Conservation (phyloP, 148 eudicot species). For the Nyssa sinensis region DNA sequence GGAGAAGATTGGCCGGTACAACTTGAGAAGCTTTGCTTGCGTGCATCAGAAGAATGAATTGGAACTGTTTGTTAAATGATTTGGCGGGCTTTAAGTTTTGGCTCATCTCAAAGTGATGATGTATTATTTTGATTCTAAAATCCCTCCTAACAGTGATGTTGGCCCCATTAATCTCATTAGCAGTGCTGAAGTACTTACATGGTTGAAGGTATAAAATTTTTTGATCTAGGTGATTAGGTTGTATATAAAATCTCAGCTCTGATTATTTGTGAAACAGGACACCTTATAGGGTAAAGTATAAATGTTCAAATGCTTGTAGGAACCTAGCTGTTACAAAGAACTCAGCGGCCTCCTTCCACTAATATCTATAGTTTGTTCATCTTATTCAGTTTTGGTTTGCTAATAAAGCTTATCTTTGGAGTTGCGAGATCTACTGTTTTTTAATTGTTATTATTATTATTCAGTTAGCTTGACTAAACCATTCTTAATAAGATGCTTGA, state of each 20-base stretch:
- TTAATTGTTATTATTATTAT: not conserved
- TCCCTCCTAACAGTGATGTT: conserved; percentile 18
- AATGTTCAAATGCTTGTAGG: conserved; percentile 31
- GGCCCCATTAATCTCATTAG: conserved; percentile 12
- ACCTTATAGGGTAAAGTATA: conserved; percentile 31
- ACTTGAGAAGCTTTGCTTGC: conserved; percentile 54
- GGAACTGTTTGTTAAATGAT: too few relatives aligned
- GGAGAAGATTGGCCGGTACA: conserved; percentile 73
- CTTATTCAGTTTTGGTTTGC: conserved; percentile 6
- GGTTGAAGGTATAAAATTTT: conserved; percentile 25
- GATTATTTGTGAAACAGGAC: conserved; percentile 33
- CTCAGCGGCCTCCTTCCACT: conserved; percentile 19
- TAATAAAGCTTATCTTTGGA: conserved; percentile 19
- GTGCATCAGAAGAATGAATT: conserved; percentile 25
- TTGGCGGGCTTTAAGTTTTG: not conserved
- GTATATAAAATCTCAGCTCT: conserved; percentile 43
- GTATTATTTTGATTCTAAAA: conserved; percentile 13
- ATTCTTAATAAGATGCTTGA: conserved; percentile 1
- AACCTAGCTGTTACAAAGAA: conserved; percentile 29
- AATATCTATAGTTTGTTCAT: conserved; percentile 22
- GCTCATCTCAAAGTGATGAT: conserved; percentile 10
- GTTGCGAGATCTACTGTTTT: conserved; percentile 4
- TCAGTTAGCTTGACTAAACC: conserved; percentile 4
- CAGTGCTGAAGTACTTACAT: conserved; percentile 13
- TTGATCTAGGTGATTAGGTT: conserved; percentile 37